A percentile compares a stretch with the other conserved stretches of the same genome.
Evolutionary conservation across 2,329 filamentous ascomycete species (phyloP).

Genomic region (Apiospora pterosperma): DNA sequence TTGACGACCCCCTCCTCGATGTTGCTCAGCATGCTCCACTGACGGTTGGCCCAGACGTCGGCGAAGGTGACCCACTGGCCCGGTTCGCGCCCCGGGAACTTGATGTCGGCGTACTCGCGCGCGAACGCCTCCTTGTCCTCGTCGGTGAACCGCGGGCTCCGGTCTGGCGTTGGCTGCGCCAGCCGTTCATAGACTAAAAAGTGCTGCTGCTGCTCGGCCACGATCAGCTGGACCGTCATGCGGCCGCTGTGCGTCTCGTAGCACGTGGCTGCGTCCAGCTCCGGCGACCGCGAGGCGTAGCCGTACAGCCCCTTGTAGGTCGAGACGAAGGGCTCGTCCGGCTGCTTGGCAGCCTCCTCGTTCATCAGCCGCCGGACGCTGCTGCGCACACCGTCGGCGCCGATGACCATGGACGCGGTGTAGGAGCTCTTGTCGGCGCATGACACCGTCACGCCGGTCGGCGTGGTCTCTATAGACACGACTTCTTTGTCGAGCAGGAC

Average conservation of each 20-base stretch:
- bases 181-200: conserved; percentile 12
- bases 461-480: conserved; percentile 6
- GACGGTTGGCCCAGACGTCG: conserved; percentile 20
- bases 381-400: conserved; percentile 40
- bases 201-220: conserved; percentile 15
- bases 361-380: conserved; percentile 29
- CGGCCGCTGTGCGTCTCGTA: conserved; percentile 14
- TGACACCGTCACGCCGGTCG: conserved; percentile 8
- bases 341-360: conserved; percentile 9
- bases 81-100: conserved; percentile 15
- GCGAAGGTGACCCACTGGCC: conserved; percentile 16
- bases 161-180: conserved; percentile 15
- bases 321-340: conserved; percentile 17
- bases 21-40: conserved; percentile 20
- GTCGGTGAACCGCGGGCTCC: conserved; percentile 23
- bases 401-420: conserved; percentile 35
- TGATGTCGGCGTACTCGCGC: conserved; percentile 20
- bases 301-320: conserved; percentile 21
- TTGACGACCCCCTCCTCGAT: conserved; percentile 31
- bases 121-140: conserved; percentile 24
- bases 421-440: conserved; percentile 32
- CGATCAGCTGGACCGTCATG: conserved; percentile 21
- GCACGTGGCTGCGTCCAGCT: conserved; percentile 7
- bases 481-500: conserved; percentile 10
- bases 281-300: conserved; percentile 8